Evolutionary conservation across 2,329 filamentous ascomycete species (phyloP), one percentile per base, ranked within the genome.

Genomic region (Neoarthrinium moseri): DNA sequence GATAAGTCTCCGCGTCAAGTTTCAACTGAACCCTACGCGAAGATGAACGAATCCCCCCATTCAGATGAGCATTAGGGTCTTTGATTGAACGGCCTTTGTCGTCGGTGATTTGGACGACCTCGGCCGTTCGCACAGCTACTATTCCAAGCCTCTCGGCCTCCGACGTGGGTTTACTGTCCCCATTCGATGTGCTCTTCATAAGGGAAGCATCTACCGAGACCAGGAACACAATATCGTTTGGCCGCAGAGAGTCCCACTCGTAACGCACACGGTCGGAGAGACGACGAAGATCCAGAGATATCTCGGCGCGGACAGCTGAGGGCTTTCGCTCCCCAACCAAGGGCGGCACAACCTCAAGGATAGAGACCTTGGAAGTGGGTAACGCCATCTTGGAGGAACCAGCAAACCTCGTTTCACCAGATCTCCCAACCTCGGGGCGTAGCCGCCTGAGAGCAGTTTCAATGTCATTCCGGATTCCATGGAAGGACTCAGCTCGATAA

Each of bases 361-460:
- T 89, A 12, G 89, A 86, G 51, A 91, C 89, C 58, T 89, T 94
- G 15, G 82, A 77, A 48, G 96, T 94, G 1, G 89, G 86, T 43
- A 97, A 75, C 3, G 91, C 91, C 91, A 97, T 96, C 57, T 84
- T 90, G 2, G 92, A 95, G 57, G 89, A 91, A 0, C 94, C 92
- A 11, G 86, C 76, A 60, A 97, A 97, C 5, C 71, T 75, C 0
- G 80, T 85, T 51, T 83, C 80, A n/a, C 85, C 87, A 29, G 80
- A 74, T 32, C 78, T 78, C 48, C 75, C 77, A 18, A 71, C 61
- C 53, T 84, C 81, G 2, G 92, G 91, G 53, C 86, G 83, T 49
- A 99, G 70, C 36, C 90, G 84, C 59, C 87, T 88, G 41, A 97
- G 63, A 6, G 87, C 83, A 38, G 89, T 81, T 62, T 96, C 90